A percentile compares a stretch with the other conserved stretches of the same genome.
Conservation (phyloP, 768 basidiomycete genomes). For the Pisolithus orientalis region DNA sequence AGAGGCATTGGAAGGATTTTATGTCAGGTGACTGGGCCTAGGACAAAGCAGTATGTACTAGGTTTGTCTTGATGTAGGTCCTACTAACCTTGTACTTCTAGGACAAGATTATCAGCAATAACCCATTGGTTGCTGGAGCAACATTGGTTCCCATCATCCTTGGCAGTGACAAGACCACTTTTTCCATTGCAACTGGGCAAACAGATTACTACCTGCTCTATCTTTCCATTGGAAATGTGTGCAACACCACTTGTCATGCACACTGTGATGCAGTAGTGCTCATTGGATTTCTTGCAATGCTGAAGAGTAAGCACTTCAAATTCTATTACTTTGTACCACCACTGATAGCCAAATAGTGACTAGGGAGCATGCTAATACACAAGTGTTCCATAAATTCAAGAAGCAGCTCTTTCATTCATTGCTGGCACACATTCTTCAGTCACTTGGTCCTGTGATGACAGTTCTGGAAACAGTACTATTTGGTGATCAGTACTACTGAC, state of each 20-base stretch:
- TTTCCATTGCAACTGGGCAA: conserved; percentile 5
- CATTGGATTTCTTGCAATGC: too few relatives aligned
- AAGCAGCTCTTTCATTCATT: conserved; percentile 16
- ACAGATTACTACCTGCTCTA: conserved; percentile 8
- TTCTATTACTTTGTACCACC: too few relatives aligned
- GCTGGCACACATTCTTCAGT: conserved; percentile 8
- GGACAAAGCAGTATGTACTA: conserved; percentile 7
- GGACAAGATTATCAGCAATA: conserved; percentile 3
- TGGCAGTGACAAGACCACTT: conserved; percentile 5
- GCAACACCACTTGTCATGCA: conserved; percentile 1
- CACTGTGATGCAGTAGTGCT: conserved; percentile 6
- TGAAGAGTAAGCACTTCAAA: too few relatives aligned
- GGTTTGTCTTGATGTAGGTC: neutral
- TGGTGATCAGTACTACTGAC: conserved; percentile 13
- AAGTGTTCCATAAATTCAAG: conserved; percentile 11
- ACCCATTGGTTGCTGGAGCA: conserved; percentile 19
- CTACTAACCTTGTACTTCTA: conserved; percentile 1
- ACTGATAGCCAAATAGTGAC: neutral
- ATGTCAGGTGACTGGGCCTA: conserved; percentile 12
- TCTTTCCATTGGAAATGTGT: conserved; percentile 7
- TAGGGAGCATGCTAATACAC: conserved; percentile 2
- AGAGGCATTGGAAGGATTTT: conserved; percentile 1
- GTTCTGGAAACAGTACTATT: conserved; percentile 10
- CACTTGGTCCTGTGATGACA: conserved; percentile 10
- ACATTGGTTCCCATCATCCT: conserved; percentile 9